Conservation (phyloP, 2,329 filamentous ascomycete genomes). For the Paracorniculantispora psalliotae region DNA sequence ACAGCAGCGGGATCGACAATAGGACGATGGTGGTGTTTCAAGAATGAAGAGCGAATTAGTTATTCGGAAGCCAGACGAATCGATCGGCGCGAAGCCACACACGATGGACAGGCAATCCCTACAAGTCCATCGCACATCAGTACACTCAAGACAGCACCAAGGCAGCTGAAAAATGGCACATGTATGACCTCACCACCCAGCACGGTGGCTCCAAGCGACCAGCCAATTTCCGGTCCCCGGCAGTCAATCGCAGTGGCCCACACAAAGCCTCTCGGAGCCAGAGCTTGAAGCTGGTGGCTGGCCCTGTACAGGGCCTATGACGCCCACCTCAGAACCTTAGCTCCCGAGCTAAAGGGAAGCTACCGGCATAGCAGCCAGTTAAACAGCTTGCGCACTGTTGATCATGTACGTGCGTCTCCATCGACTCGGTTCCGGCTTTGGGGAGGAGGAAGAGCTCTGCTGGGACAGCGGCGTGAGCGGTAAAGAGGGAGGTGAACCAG, state of each 20-base stretch:
- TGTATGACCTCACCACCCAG: slow-evolving; percentile 11
- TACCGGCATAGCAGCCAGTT: slow-evolving; percentile 1
- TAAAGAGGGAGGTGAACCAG: not conserved
- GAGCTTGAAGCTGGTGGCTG: not conserved
- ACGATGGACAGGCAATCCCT: not conserved
- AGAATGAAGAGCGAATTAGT: not conserved
- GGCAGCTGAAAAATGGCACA: slow-evolving; percentile 8
- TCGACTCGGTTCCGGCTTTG: not conserved
- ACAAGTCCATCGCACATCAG: not conserved
- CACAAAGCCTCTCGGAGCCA: not conserved
- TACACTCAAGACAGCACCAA: not conserved
- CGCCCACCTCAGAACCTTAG: slow-evolving; percentile 5
- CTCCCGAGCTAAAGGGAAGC: slow-evolving; percentile 3
- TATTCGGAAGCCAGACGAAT: not conserved
- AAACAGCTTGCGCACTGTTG: slow-evolving; percentile 6
- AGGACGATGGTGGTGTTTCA: no score
- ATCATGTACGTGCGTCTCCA: not conserved
- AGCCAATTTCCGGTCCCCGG: slow-evolving; percentile 12
- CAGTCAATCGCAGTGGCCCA: slow-evolving; percentile 10
- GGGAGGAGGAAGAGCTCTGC: not conserved
- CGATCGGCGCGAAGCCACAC: not conserved
- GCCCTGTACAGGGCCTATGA: not conserved
- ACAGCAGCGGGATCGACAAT: no score
- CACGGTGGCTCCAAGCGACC: not conserved
- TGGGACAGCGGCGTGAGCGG: no score